Evolutionary conservation across 1,284 basidiomycete species (phyloP).

Genomic region (Naganishia liquefaciens): DNA sequence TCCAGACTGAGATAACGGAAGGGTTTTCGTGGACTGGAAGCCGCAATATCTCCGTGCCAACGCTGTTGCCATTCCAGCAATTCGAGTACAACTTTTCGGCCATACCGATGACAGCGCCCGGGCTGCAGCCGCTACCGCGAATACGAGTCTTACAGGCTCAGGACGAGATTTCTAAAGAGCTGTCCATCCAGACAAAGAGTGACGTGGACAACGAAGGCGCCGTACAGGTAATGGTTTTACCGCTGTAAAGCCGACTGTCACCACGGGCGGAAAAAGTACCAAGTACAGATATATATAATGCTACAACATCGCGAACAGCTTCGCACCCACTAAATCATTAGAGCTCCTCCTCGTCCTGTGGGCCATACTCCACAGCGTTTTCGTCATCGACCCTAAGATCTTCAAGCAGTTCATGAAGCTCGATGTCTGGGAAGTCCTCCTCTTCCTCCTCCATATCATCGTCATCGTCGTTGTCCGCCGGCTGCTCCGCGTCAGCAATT

Average conservation of each 20-base stretch:
- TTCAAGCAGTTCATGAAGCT: slow-evolving; percentile 85
- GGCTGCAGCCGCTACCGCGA: slow-evolving; percentile 43
- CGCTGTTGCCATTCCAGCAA: slow-evolving; percentile 38
- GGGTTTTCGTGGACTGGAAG: slow-evolving; percentile 49
- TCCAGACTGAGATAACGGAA: slow-evolving; percentile 47
- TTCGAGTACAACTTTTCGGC: slow-evolving; percentile 37
- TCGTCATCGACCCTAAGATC: slow-evolving; percentile 60
- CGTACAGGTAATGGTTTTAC: slow-evolving; percentile 7
- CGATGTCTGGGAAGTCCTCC: slow-evolving; percentile 84
- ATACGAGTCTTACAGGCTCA: slow-evolving; percentile 44
- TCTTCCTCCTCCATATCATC: slow-evolving; percentile 72
- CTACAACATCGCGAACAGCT: slow-evolving; percentile 11
- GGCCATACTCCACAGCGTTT: background rate
- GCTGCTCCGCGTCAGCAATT: slow-evolving; percentile 40
- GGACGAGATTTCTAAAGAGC: slow-evolving; percentile 41
- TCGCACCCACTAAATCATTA: background rate
- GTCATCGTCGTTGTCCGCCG: slow-evolving; percentile 46
- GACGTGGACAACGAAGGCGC: slow-evolving; percentile 12
- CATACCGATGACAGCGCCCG: slow-evolving; percentile 39
- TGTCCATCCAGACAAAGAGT: slow-evolving; percentile 35
- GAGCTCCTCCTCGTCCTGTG: slow-evolving; percentile 24
- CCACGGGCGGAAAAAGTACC: background rate
- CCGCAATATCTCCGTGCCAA: slow-evolving; percentile 38
- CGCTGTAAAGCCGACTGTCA: background rate
- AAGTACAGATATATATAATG: background rate